phyloP scores from a whole-genome alignment of 1,284 basidiomycete species.

The Leccinum huronense region DNA sequence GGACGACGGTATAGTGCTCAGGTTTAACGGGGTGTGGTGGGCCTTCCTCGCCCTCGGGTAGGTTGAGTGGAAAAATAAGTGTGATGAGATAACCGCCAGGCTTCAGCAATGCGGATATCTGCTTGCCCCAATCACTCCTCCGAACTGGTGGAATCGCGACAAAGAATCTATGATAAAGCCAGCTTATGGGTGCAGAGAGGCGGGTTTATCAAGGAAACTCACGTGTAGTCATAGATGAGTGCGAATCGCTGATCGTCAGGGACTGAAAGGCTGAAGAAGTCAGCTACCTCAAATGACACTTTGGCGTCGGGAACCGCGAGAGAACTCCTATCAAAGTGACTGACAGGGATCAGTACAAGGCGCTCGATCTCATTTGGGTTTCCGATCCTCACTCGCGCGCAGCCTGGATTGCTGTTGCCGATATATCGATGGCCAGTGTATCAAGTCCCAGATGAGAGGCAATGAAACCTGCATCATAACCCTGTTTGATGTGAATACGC shows the following conservation, averaged over 20 bases:
- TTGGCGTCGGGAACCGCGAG: neutral
- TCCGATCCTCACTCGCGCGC: conserved; percentile 21
- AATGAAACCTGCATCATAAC: conserved; percentile 70
- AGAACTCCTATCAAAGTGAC: conserved; percentile 1
- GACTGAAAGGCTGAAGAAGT: conserved; percentile 26
- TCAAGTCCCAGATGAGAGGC: conserved; percentile 45
- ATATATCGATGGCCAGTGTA: conserved; percentile 22
- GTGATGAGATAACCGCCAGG: conserved; percentile 63
- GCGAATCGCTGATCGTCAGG: conserved; percentile 15
- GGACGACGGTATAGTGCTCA: conserved; percentile 55
- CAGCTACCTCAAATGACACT: conserved; percentile 21
- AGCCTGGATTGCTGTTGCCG: conserved; percentile 17
- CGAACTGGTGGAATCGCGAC: conserved; percentile 44
- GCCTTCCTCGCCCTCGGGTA: conserved; percentile 48
- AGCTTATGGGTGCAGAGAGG: neutral
- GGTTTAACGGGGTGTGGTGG: conserved; percentile 64
- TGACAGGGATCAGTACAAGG: conserved; percentile 7
- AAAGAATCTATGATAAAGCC: conserved; percentile 19
- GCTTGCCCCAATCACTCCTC: conserved; percentile 55
- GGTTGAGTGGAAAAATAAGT: conserved; percentile 53
- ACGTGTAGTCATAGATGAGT: conserved; percentile 24
- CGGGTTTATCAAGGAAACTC: neutral
- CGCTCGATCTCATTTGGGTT: neutral
- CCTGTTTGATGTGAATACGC: conserved; percentile 39
- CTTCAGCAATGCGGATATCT: conserved; percentile 57